phyloP scores from a whole-genome alignment of 2,329 filamentous ascomycete species.

The Furcasterigmium sp. region DNA sequence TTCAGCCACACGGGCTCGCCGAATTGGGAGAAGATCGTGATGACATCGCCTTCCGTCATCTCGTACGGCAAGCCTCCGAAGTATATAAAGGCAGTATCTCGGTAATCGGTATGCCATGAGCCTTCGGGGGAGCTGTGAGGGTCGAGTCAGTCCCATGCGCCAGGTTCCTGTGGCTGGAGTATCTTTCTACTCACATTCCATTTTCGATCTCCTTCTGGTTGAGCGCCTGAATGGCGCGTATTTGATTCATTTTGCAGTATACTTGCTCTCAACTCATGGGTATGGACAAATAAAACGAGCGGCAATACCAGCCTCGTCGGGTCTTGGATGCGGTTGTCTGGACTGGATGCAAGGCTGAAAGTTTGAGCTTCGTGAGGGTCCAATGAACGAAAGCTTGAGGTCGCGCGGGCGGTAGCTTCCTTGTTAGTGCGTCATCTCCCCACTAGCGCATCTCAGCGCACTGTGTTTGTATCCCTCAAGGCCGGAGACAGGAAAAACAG shows the following conservation, averaged over 20 bases:
- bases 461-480: conserved; percentile 5
- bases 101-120: conserved; percentile 97
- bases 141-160: conserved; percentile 18
- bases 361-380: too few species aligned
- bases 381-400: background rate
- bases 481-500: conserved; percentile 8
- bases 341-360: conserved; percentile 9
- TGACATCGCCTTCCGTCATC: conserved; percentile 89
- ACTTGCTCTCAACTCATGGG: background rate
- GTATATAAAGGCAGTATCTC: conserved; percentile 94
- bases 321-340: too few species aligned
- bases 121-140: conserved; percentile 66
- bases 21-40: conserved; percentile 95
- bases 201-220: conserved; percentile 94
- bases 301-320: background rate
- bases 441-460: too few species aligned
- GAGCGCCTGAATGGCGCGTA: conserved; percentile 85
- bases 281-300: too few species aligned
- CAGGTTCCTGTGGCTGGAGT: background rate
- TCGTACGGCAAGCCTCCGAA: conserved; percentile 92
- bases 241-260: conserved; percentile 71
- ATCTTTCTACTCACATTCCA: conserved; percentile 55
- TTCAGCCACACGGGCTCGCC: conserved; percentile 94
- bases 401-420: too few species aligned
- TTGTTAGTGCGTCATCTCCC: conserved; percentile 9